phyloP scores from a whole-genome alignment of 2,329 filamentous ascomycete genomes.

The Akanthomyces lecanii region DNA sequence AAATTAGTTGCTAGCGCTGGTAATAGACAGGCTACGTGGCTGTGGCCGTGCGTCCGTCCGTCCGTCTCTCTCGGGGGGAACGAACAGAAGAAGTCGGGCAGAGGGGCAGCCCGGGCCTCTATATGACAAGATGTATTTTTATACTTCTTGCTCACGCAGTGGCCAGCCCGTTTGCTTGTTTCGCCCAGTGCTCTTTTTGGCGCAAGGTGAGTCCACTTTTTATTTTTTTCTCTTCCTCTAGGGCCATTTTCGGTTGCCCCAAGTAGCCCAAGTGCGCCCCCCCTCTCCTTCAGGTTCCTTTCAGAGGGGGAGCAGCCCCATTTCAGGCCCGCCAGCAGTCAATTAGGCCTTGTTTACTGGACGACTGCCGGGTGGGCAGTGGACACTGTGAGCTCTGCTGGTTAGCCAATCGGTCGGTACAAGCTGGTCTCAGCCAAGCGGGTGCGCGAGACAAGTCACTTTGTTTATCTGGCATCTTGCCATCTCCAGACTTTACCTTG shows the following conservation, averaged over 20 bases:
- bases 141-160: conserved; percentile 18
- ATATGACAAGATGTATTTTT: conserved; percentile 21
- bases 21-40: conserved; percentile 1
- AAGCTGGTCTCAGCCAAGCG: neutral
- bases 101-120: conserved; percentile 18
- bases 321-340: neutral
- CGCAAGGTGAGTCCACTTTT: conserved; percentile 5
- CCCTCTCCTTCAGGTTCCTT: neutral
- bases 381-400: neutral
- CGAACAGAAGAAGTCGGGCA: conserved; percentile 15
- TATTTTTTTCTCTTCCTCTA: conserved; percentile 7
- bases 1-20: neutral
- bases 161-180: conserved; percentile 17
- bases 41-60: neutral
- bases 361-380: neutral
- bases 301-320: neutral
- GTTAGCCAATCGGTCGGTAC: neutral
- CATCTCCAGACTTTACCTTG: neutral
- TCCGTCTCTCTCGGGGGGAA: neutral
- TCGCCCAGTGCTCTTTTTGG: conserved; percentile 12
- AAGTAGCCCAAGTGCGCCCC: neutral
- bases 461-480: neutral
- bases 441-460: neutral
- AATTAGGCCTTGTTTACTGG: neutral
- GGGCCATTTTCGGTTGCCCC: conserved; percentile 3